Evolutionary conservation across 192 early-diverging fungal genomes (phyloP).

Genomic region (Podila epicladia): DNA sequence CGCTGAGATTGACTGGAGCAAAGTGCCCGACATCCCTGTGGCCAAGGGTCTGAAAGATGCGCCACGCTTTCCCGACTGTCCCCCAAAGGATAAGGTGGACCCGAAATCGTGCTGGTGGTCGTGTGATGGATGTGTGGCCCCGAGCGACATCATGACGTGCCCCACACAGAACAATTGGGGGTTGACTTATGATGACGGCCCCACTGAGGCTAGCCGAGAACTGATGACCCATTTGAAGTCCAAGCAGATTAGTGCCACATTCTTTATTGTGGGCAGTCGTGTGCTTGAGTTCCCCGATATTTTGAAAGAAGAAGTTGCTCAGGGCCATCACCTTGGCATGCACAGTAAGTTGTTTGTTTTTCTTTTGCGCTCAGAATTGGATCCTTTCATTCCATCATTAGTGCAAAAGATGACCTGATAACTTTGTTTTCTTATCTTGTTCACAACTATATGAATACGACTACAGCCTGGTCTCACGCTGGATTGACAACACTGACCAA

Average conservation of each 20-base stretch:
- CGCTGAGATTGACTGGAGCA: conserved; percentile 40
- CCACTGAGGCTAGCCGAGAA: conserved; percentile 34
- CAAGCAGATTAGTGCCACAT: conserved; percentile 34
- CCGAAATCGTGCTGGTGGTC: conserved; percentile 54
- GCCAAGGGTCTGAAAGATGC: conserved; percentile 20
- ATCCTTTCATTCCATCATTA: neutral
- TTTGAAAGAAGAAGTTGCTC: conserved; percentile 36
- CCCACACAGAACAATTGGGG: conserved; percentile 55
- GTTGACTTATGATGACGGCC: conserved; percentile 60
- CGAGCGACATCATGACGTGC: conserved; percentile 52
- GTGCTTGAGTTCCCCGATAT: conserved; percentile 59
- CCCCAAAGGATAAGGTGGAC: conserved; percentile 25
- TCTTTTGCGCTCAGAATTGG: neutral
- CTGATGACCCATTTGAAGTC: conserved; percentile 51
- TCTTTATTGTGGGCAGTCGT: conserved; percentile 62
- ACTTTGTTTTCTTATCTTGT: no score
- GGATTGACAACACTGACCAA: conserved; percentile 66
- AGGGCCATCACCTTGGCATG: conserved; percentile 59
- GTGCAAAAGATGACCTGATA: no score
- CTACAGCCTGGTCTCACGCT: conserved; percentile 69
- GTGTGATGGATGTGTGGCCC: conserved; percentile 47
- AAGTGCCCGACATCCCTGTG: conserved; percentile 45
- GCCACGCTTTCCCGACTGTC: conserved; percentile 39
- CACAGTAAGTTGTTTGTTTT: conserved; percentile 54
- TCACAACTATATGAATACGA: neutral